Evolutionary conservation across 139 green algal genomes (phyloP), one percentile per base, ranked within the genome.

Genomic region (Picochlorum sp.): DNA sequence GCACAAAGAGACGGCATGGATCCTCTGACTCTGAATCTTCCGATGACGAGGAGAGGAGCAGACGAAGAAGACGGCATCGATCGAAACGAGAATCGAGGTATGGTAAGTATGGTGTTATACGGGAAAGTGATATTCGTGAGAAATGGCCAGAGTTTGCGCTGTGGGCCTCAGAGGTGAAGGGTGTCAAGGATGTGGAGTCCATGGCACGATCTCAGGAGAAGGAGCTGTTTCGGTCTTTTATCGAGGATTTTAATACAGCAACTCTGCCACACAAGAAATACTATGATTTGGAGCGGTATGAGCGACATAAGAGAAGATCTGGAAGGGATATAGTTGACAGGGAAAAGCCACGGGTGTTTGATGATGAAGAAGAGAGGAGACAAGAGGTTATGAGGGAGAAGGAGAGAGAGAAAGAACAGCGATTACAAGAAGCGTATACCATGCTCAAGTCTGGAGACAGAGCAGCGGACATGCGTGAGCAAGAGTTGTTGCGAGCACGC

Each of bases 71-170:
- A 45, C 2, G 18, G 0, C n/a, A 41, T 16, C 24, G 34, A 16
- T 14, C 58, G 21, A 20, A 66, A 38, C 11, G 18, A 21, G 16
- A 44, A 28, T 28, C 11, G 30, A 62, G 86, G 52, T 94, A 86
- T 74, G 87, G 87, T 20, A 87, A 84, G 69, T 88, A 85, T 61
- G 87, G 87, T 62, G 79, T 90, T 62, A 84, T 94, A 26, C 71
- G 86, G 13, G 84, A 95, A 74, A 75, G 68, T 9, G 76, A 88
- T 63, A 44, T 76, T 11, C 73, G 69, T 44, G 60, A 34, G 63
- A 94, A 94, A 70, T 75, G 78, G 13, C 67, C 75, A 16, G 88
- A 96, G 73, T 96, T 95, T 74, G 74, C 81, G 34, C 55, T 86
- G 58, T 96, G 88, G 88, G 83, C 85, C 18, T 58, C 75, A 13